Evolutionary conservation across 495 filamentous ascomycete genomes (phyloP).

Genomic region (Achaetomiella virescens): DNA sequence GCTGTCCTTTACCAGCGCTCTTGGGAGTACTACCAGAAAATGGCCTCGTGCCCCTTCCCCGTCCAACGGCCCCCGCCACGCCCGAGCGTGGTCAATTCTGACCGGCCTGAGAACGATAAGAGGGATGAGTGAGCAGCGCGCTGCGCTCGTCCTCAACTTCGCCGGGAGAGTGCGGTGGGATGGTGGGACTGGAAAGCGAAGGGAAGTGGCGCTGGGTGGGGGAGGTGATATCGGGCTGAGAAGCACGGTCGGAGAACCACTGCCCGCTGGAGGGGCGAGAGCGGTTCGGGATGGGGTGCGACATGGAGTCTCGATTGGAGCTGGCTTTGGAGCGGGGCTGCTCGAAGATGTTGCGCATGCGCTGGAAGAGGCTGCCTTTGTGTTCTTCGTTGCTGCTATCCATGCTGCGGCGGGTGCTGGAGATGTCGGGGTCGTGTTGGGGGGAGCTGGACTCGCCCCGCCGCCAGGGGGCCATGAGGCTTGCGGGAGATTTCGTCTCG

Average conservation of each 20-base stretch:
- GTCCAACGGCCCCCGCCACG: background rate
- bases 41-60: too few relatives aligned
- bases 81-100: constrained; percentile 29
- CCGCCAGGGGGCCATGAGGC: background rate
- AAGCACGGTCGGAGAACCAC: background rate
- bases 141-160: background rate
- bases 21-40: too few relatives aligned
- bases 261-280: background rate
- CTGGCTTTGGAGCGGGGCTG: constrained; percentile 6
- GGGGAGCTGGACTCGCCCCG: background rate
- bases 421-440: background rate
- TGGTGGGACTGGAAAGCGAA: background rate
- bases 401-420: background rate
- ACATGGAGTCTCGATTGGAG: background rate
- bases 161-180: background rate
- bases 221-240: background rate
- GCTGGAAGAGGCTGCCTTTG: constrained; percentile 25
- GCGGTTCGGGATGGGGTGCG: background rate
- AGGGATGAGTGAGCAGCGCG: background rate
- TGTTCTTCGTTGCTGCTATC: background rate
- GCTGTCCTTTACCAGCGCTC: too few relatives aligned
- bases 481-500: background rate
- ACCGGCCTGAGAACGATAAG: background rate
- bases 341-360: constrained; percentile 32
- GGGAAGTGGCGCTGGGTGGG: background rate